Evolutionary conservation across 2,329 filamentous ascomycete species (phyloP).

Genomic region (Fusarium multiceps): DNA sequence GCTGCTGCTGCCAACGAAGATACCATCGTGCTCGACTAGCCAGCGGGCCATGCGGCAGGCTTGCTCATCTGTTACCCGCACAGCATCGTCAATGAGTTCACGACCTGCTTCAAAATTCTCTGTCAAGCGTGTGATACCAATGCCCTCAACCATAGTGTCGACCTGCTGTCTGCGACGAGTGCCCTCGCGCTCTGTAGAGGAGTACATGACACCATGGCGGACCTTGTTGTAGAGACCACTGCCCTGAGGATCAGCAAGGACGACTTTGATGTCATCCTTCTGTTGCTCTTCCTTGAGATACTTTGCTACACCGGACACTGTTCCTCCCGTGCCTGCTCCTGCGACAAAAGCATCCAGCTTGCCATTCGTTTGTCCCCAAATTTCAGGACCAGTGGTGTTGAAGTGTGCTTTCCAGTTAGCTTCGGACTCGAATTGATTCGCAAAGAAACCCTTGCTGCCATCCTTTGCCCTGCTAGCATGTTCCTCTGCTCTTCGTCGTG

Average conservation of each 20-base stretch:
- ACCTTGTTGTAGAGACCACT: conserved; percentile 94
- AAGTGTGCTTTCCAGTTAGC: conserved; percentile 92
- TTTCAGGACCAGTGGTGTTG: conserved; percentile 87
- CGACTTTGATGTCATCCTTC: conserved; percentile 72
- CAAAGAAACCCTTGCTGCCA: conserved; percentile 86
- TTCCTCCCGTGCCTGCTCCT: conserved; percentile 94
- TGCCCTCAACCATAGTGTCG: conserved; percentile 94
- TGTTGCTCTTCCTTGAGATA: conserved; percentile 78
- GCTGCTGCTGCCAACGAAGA: conserved; percentile 94
- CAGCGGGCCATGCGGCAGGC: conserved; percentile 94
- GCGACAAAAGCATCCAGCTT: conserved; percentile 87
- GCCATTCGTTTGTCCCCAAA: conserved; percentile 80
- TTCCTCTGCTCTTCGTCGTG: conserved; percentile 77
- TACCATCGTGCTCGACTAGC: conserved; percentile 94
- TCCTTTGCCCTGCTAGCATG: conserved; percentile 70
- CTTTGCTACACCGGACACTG: conserved; percentile 85
- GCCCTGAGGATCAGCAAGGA: conserved; percentile 93
- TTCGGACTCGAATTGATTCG: conserved; percentile 93
- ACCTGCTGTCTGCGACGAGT: conserved; percentile 90
- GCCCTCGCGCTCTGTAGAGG: conserved; percentile 86
- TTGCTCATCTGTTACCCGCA: conserved; percentile 88
- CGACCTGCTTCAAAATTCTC: conserved; percentile 90
- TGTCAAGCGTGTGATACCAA: conserved; percentile 95
- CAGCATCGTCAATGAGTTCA: conserved; percentile 88
- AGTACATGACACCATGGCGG: conserved; percentile 96